Evolutionary conservation across 768 basidiomycete species (phyloP), one percentile per base, ranked within the genome.

Genomic region (Rhizopogon rudus): DNA sequence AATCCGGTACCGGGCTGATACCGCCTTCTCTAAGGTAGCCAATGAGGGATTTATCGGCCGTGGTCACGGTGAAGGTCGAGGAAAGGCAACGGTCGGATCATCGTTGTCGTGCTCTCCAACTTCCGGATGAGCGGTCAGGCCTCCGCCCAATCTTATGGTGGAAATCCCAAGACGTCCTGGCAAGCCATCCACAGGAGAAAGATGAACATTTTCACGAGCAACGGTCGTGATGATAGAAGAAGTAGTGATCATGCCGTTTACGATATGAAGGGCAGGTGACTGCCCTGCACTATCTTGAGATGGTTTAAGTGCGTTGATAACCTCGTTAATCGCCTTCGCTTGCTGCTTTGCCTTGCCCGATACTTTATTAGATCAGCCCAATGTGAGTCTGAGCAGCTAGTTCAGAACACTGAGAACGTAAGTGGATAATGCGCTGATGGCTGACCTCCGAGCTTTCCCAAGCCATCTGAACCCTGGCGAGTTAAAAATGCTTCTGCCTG

Each of bases 361-460:
- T 85, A 79, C 76, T 93, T 94, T 75, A 94, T 93, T 59, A 91
- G 90, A 68, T 77, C 80, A 42, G 91, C 91, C 93, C 93, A 94
- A 58, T 79, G 82, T 60, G 91, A 91, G 78, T 91, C 92, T 93
- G 67, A 61, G 60, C 44, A 57, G 54, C 54, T 54, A 58, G 67
- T 69, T 45, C 54, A 58, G 60, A 59, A 55, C 33, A 42, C 14
- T 28, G 49, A 55, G 65, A 59, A 60, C 51, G 45, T 63, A 60
- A 57, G 58, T 20, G 25, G 55, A 49, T 53, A 49, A 17, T 20
- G 44, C 20, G 43, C 29, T 51, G 53, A 56, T 62, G 57, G 51
- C 83, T 73, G 64, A 92, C 92, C 87, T 75, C 88, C 91, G 51
- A 94, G 74, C 71, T 95, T 94, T 56, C 91, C 91, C 69, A 91